Conservation (phyloP, 2,329 filamentous ascomycete genomes). For the Fusarium temperatum region DNA sequence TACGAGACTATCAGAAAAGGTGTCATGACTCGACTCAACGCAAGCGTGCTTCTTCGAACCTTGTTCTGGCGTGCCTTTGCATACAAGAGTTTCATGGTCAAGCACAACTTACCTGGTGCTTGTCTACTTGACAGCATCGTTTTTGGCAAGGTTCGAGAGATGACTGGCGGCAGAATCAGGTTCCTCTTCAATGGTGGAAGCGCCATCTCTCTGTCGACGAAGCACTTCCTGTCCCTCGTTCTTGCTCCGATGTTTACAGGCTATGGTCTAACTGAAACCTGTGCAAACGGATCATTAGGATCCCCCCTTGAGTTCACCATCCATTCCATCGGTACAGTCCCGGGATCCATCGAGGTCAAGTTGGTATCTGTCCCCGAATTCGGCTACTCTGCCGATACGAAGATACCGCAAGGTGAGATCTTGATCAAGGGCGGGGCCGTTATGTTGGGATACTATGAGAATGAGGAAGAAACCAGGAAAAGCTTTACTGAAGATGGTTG, state of each 20-base stretch:
- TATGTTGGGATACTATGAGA: slow-evolving; percentile 80
- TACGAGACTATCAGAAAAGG: slow-evolving; percentile 98
- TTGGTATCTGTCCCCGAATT: slow-evolving; percentile 89
- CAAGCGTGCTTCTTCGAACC: slow-evolving; percentile 72
- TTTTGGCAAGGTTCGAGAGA: slow-evolving; percentile 88
- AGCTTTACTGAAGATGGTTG: slow-evolving; percentile 84
- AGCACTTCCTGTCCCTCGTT: slow-evolving; percentile 88
- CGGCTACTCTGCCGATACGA: slow-evolving; percentile 78
- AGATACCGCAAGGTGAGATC: slow-evolving; percentile 88
- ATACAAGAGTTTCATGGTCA: slow-evolving; percentile 66
- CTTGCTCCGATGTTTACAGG: slow-evolving; percentile 94
- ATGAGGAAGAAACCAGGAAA: slow-evolving; percentile 83
- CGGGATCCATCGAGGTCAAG: slow-evolving; percentile 84
- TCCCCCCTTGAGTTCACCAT: slow-evolving; percentile 86
- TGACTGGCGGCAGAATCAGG: slow-evolving; percentile 85
- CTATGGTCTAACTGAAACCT: slow-evolving; percentile 94
- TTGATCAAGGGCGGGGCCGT: slow-evolving; percentile 83
- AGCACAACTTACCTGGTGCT: slow-evolving; percentile 69
- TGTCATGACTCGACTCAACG: slow-evolving; percentile 79
- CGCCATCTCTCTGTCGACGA: slow-evolving; percentile 87
- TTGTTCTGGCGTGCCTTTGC: slow-evolving; percentile 78
- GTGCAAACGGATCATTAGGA: slow-evolving; percentile 79
- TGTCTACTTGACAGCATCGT: slow-evolving; percentile 81
- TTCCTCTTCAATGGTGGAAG: slow-evolving; percentile 95
- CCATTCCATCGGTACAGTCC: slow-evolving; percentile 77